phyloP scores from a whole-genome alignment of 2,329 filamentous ascomycete genomes.

The Delphinella strobiligena region DNA sequence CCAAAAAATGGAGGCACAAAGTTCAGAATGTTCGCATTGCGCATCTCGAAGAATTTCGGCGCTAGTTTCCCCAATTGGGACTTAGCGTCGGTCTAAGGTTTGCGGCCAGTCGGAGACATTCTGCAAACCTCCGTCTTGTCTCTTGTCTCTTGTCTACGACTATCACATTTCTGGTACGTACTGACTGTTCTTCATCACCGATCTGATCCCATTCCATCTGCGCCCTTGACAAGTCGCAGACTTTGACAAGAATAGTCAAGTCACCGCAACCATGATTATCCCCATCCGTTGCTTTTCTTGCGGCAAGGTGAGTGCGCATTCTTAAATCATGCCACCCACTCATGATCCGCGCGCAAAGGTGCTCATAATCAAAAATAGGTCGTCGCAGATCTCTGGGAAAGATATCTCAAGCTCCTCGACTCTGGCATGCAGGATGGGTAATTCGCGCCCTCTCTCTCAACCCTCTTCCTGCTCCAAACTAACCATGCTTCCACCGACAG shows the following conservation, averaged over 20 bases:
- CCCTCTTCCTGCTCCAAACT: background rate
- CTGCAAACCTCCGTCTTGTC: background rate
- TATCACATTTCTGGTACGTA: too few relatives aligned
- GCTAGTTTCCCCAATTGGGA: too few relatives aligned
- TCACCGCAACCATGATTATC: constrained; percentile 74
- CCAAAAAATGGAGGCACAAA: background rate
- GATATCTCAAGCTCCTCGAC: constrained; percentile 82
- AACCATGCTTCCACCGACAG: constrained; percentile 34
- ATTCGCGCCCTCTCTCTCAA: background rate
- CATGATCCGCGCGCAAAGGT: background rate
- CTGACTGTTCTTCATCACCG: too few relatives aligned
- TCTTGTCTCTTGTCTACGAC: too few relatives aligned
- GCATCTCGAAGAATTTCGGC: background rate
- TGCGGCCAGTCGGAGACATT: too few relatives aligned
- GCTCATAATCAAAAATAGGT: constrained; percentile 48
- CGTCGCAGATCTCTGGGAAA: constrained; percentile 93
- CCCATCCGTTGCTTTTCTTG: constrained; percentile 98
- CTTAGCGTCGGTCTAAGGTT: too few relatives aligned
- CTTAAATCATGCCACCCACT: background rate
- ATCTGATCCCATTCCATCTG: too few relatives aligned
- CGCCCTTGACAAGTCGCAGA: too few relatives aligned
- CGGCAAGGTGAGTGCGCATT: constrained; percentile 62
- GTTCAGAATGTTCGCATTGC: background rate
- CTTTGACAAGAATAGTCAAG: too few relatives aligned
- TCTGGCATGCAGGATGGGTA: constrained; percentile 36